Conservation (phyloP, 306 rosid genomes). For the Datisca glomerata region DNA sequence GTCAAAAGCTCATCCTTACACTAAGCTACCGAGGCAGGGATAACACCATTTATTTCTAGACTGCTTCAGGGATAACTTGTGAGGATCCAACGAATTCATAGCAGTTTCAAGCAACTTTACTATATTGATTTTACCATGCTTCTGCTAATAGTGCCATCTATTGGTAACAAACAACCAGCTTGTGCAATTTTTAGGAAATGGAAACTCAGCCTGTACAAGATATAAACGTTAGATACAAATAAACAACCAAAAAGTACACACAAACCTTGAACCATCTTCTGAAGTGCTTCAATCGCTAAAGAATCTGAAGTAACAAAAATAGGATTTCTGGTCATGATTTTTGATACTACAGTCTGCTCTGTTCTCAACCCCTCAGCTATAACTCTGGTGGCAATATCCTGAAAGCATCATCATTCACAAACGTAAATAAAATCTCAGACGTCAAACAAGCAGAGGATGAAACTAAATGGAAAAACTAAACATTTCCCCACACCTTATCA, state of each 20-base stretch:
- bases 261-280: constrained; percentile 88
- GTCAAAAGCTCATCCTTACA: too few relatives aligned
- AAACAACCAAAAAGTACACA: not conserved
- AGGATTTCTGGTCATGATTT: constrained; percentile 86
- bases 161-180: not conserved
- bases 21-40: too few relatives aligned
- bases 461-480: not conserved
- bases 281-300: constrained; percentile 80
- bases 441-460: not conserved
- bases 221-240: not conserved
- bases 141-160: not conserved
- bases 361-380: constrained; percentile 88
- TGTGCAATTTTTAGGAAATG: not conserved
- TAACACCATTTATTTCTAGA: too few relatives aligned
- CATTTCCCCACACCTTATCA: constrained; percentile 47
- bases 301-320: constrained; percentile 69
- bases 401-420: constrained; percentile 15
- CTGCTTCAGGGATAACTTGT: too few relatives aligned
- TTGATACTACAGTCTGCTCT: constrained; percentile 70
- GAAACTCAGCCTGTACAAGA: not conserved
- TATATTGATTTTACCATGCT: too few relatives aligned
- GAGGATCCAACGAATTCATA: too few relatives aligned
- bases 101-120: too few relatives aligned
- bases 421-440: constrained; percentile 12
- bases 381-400: constrained; percentile 80